A percentile compares a stretch with the other conserved stretches of the same genome.
Conservation (phyloP, 2,329 filamentous ascomycete genomes). For the Alternaria brassicae region DNA sequence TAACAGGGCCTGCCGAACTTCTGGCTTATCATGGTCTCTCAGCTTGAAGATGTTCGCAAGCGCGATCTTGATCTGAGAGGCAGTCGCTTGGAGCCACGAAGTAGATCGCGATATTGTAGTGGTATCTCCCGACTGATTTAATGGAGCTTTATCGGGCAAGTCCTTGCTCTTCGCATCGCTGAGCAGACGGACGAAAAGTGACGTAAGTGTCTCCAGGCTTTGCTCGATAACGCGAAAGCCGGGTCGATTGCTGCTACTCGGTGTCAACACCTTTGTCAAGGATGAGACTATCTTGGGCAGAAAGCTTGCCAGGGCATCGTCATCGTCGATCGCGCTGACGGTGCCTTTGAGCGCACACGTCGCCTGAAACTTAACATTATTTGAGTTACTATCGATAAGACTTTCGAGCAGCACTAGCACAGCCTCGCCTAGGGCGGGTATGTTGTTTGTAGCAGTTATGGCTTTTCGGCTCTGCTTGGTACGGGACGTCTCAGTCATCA, state of each 20-base stretch:
- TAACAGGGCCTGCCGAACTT: slow-evolving; percentile 73
- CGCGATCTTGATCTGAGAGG: slow-evolving; percentile 81
- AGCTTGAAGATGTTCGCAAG: slow-evolving; percentile 79
- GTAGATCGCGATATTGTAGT: slow-evolving; percentile 52
- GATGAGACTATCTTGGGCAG: slow-evolving; percentile 87
- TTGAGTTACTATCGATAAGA: slow-evolving; percentile 68
- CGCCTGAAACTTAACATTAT: slow-evolving; percentile 75
- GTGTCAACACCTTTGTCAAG: slow-evolving; percentile 76
- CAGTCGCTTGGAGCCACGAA: slow-evolving; percentile 81
- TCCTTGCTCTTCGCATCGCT: slow-evolving; percentile 53
- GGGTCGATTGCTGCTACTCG: slow-evolving; percentile 67
- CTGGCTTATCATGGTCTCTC: slow-evolving; percentile 70
- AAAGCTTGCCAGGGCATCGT: slow-evolving; percentile 80
- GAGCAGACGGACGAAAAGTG: slow-evolving; percentile 55
- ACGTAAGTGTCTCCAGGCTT: slow-evolving; percentile 65
- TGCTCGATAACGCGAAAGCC: slow-evolving; percentile 69
- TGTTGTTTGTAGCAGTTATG: slow-evolving; percentile 62
- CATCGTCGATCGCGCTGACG: slow-evolving; percentile 70
- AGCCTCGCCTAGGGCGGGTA: slow-evolving; percentile 82
- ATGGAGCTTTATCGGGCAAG: slow-evolving; percentile 26
- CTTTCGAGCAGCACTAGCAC: slow-evolving; percentile 81
- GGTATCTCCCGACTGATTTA: slow-evolving; percentile 15
- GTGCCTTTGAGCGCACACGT: slow-evolving; percentile 69
- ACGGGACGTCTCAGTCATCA: slow-evolving; percentile 67
- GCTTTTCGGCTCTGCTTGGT: slow-evolving; percentile 59